Evolutionary conservation across 345 rosid genomes (phyloP).

Genomic region (Toxicodendron radicans): DNA sequence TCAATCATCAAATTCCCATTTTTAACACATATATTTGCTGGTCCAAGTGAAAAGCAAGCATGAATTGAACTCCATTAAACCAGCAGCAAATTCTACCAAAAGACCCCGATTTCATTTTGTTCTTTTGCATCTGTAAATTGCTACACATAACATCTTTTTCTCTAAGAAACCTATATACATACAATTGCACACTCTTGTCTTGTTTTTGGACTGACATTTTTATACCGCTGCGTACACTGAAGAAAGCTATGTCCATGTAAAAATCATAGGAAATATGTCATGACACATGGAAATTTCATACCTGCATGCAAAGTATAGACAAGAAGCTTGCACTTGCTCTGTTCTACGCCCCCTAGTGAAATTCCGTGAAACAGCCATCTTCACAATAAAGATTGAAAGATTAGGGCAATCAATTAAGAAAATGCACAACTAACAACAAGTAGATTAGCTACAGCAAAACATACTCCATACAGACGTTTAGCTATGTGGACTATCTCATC

Average conservation of each 20-base stretch:
- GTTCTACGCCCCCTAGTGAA: constrained; percentile 84
- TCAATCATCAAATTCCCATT: background rate
- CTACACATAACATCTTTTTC: background rate
- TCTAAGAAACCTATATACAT: background rate
- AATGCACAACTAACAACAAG: constrained; percentile 1
- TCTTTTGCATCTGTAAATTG: background rate
- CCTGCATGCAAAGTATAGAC: constrained; percentile 94
- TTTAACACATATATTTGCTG: background rate
- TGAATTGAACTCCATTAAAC: background rate
- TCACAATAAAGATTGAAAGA: constrained; percentile 26
- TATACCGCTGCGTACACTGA: background rate
- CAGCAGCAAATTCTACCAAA: background rate
- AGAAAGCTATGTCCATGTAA: background rate
- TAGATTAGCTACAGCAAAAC: constrained; percentile 24
- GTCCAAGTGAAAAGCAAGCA: background rate
- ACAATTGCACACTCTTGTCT: background rate
- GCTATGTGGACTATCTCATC: constrained; percentile 58
- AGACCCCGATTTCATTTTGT: background rate
- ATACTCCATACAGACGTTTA: constrained; percentile 56
- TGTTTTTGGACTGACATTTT: background rate
- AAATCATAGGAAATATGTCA: constrained; percentile 2
- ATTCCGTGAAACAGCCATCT: constrained; percentile 76
- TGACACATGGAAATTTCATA: constrained; percentile 31
- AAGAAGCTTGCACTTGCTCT: constrained; percentile 80
- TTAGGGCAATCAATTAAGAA: background rate